Conservation (phyloP, 495 filamentous ascomycete genomes). For the Neurospora sp. region DNA sequence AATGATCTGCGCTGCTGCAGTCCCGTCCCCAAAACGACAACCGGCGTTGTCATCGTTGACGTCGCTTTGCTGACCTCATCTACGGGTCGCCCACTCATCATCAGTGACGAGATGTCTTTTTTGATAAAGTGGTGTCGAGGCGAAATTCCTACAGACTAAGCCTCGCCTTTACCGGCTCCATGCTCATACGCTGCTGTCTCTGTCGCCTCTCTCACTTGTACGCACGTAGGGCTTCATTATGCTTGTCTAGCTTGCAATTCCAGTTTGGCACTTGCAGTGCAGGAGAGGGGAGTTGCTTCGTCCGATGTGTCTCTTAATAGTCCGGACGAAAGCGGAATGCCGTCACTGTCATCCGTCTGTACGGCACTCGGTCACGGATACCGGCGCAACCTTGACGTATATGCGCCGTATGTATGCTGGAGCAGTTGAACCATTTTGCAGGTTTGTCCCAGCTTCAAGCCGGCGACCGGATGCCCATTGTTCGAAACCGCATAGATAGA, state of each 20-base stretch:
- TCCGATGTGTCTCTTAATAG: neutral
- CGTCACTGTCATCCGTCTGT: neutral
- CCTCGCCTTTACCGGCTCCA: neutral
- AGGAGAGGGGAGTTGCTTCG: neutral
- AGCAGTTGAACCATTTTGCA: neutral
- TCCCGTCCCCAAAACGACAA: neutral
- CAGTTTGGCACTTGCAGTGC: neutral
- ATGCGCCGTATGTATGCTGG: neutral
- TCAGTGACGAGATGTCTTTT: neutral
- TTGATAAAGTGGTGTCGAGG: neutral
- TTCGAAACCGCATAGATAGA: neutral
- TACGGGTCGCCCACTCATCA: neutral
- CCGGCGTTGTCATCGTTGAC: neutral
- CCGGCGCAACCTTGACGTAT: neutral
- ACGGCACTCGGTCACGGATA: neutral
- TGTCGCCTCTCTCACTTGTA: neutral
- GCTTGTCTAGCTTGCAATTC: neutral
- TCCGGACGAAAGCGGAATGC: neutral
- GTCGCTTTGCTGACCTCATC: neutral
- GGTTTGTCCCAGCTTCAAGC: neutral
- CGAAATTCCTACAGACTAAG: neutral
- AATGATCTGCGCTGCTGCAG: neutral
- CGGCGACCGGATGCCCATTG: neutral
- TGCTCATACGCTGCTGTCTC: neutral
- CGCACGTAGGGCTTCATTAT: neutral